Base-by-base conservation (phyloP, 805 yeast genomes). In the Hanseniaspora singularis region DNA sequence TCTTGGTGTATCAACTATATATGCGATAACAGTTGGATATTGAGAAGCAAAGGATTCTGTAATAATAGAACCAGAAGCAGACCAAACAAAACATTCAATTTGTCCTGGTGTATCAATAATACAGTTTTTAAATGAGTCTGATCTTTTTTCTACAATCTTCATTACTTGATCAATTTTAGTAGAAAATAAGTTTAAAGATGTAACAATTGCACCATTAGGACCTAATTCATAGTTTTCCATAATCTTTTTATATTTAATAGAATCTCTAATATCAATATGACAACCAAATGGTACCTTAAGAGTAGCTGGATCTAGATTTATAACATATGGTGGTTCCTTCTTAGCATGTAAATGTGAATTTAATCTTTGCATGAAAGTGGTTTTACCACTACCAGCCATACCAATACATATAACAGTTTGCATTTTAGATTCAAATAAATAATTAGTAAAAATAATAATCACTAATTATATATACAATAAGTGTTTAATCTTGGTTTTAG, bases 51-150 rank as follows among this genome's bases (percentile, higher is more conserved):
- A 84, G 0, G 96, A 87, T 60, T 92, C 98, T 0, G 97, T 89
- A 50, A 92, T 82, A 52, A 92, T 92, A 19, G 96, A 75, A 11
- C 99, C 99, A 19, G 95, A 83, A 0, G 98, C 98, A 38, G 94
- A 80, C 98, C 99, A 92, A 36, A 92, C 87, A 62, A 92, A 92
- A 66, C 96, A 88, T 64, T 92, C 99, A 52, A 92, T 92, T 64
- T 92, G 99, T 11, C 99, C 99, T 0, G 99, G 99, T 1, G 99
- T 92, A 64, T 92, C 99, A 42, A 89, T 76, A 31, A 92, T 79
- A 53, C 88, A 83, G 61, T 87, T 81, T 18, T 76, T 63, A 53
- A 70, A 70, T 46, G 66, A 62, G 14, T 68, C 68, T 2, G 65
- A 58, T 54, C 89, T 76, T 58, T 87, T 86, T 57, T 87, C 95